These are phyloP conservation scores for Leptographium lundbergii DNA, from an alignment of 2,329 filamentous ascomycete species.

Conservation along the genomic window DNA sequence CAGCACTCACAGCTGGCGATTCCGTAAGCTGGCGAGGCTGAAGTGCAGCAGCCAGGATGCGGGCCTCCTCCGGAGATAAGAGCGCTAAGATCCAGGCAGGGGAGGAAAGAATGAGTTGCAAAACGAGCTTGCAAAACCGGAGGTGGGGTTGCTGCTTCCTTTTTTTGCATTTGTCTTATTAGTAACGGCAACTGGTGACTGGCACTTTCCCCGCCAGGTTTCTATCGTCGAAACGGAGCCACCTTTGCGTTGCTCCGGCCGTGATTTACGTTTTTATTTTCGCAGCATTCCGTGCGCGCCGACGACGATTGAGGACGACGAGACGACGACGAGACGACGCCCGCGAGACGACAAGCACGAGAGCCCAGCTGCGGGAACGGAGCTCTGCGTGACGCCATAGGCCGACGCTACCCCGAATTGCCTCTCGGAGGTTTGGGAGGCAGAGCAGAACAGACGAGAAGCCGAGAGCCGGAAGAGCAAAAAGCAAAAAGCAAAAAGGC, in stretches of 20 bases:
- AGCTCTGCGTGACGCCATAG: neutral
- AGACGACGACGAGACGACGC: neutral
- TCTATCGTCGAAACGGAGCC: neutral
- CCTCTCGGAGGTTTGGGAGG: too few relatives aligned
- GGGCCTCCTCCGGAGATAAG: neutral
- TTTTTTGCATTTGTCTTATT: neutral
- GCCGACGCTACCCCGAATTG: neutral
- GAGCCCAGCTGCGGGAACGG: neutral
- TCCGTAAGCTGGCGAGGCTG: too few relatives aligned
- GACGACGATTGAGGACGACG: neutral
- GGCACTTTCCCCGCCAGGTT: slow-evolving; percentile 1
- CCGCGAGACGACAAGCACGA: neutral
- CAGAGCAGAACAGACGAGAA: neutral
- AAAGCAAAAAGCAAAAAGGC: too few relatives aligned
- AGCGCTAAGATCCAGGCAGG: neutral
- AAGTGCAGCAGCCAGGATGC: neutral
- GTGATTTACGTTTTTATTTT: neutral
- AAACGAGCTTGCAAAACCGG: neutral
- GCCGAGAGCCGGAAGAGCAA: too few relatives aligned
- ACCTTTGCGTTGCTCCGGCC: neutral
- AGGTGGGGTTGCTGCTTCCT: neutral
- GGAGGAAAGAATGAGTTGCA: neutral
- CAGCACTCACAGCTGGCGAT: too few relatives aligned
- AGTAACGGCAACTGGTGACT: neutral
- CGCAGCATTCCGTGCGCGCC: neutral